Percentiles rank a stretch among this genome's conserved stretches.
phyloP scores from a whole-genome alignment of 1,284 basidiomycete species.

The Fomitiporia mediterranea region DNA sequence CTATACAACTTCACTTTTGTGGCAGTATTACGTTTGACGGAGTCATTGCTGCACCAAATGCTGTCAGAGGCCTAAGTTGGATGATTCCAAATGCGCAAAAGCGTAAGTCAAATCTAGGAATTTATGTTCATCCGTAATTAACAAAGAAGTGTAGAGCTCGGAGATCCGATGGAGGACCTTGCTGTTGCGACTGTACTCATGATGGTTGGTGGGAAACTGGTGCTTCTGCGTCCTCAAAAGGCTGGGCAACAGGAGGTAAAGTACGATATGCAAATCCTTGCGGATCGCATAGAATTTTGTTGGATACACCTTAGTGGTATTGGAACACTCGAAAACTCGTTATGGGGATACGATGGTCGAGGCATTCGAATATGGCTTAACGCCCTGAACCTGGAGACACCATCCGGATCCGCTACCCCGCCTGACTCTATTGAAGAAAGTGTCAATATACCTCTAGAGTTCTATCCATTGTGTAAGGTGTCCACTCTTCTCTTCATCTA shows the following conservation, averaged over 20 bases:
- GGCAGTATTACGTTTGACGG: constrained; percentile 95
- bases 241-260: constrained; percentile 74
- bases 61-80: constrained; percentile 94
- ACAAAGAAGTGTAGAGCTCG: constrained; percentile 57
- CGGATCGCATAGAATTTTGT: constrained; percentile 94
- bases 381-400: constrained; percentile 69
- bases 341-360: constrained; percentile 96
- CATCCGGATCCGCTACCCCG: constrained; percentile 38
- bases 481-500: background rate
- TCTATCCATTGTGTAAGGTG: constrained; percentile 90
- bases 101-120: constrained; percentile 46
- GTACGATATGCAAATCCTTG: constrained; percentile 97
- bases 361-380: constrained; percentile 93
- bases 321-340: constrained; percentile 88
- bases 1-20: constrained; percentile 84
- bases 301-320: constrained; percentile 97
- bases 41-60: constrained; percentile 79
- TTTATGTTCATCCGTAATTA: constrained; percentile 18
- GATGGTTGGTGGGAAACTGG: constrained; percentile 90
- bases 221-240: constrained; percentile 81
- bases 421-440: constrained; percentile 83
- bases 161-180: constrained; percentile 92
- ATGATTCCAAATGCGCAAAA: constrained; percentile 93
- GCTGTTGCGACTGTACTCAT: constrained; percentile 94
- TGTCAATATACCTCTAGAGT: constrained; percentile 85